Evolutionary conservation across 2,329 filamentous ascomycete genomes (phyloP), one percentile per base, ranked within the genome.

Genomic region (Ophiocordyceps camponoti-saundersi): DNA sequence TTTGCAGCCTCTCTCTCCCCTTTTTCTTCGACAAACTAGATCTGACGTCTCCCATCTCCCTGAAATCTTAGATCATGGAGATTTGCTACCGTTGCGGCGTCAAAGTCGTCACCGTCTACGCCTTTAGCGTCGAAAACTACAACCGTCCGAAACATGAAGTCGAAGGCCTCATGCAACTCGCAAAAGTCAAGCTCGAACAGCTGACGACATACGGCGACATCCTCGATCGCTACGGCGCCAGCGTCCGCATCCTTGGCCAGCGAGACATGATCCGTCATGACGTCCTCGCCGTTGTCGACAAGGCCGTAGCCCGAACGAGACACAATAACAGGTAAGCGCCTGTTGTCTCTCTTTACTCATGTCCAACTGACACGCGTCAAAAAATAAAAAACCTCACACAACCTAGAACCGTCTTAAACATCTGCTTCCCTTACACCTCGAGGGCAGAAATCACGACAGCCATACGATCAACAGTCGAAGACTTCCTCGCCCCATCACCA

Each of bases 121-220:
- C 92, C 16, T 98, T 98, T 67, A 95, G 87, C 60, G 95, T 98
- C 58, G 92, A 98, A 66, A 98, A 98, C 68, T 98, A 95, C 70
- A 95, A 96, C 63, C 80, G 92, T 6, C 90, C 88, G 21, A 89
- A 92, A 64, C 92, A 93, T 64, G 92, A 98, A 63, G 92, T 98
- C 10, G 88, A 95, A 59, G 89, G 87, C 29, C 69, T 98, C 51
- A 98, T 98, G 92, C 84, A 94, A 60, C 87, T 98, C 73, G 90
- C 90, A 50, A 95, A 95, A 69, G 79, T 92, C 57, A 96, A 96
- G 67, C 73, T 98, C 23, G 79, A 84, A 50, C 92, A 98, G 63
- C 71, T 98, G 55, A 81, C 85, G 23, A 86, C 95, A 58, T 92
- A 98, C 57, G 92, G 92, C 29, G 89, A 95, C 57, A 71, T 98